A percentile compares a stretch with the other conserved stretches of the same genome.
Evolutionary conservation across 768 basidiomycete species (phyloP).

Genomic region (Tylopilus felleus): DNA sequence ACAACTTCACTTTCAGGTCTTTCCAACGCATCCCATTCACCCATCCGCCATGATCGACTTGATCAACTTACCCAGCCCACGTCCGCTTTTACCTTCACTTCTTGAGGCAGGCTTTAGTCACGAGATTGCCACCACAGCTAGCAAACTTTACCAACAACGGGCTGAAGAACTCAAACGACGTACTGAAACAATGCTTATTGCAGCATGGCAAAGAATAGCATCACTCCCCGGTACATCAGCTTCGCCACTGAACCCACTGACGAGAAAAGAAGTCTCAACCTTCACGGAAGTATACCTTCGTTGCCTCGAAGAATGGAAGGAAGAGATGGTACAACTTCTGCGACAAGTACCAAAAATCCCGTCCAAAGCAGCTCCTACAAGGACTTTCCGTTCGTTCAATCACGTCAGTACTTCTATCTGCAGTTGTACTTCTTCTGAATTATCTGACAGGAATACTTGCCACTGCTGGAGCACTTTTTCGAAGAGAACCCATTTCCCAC

Average conservation of each 20-base stretch:
- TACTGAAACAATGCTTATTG: too few species aligned
- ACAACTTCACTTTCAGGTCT: too few species aligned
- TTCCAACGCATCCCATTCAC: too few species aligned
- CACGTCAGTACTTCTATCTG: background rate
- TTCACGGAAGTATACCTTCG: background rate
- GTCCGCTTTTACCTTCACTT: background rate
- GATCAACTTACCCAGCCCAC: background rate
- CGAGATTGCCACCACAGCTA: background rate
- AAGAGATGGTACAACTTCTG: background rate
- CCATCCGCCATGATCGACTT: background rate
- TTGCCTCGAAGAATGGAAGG: background rate
- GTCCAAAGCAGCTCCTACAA: background rate
- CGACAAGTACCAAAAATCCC: background rate
- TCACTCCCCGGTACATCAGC: background rate
- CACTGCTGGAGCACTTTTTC: background rate
- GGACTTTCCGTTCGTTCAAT: background rate
- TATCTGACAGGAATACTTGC: background rate
- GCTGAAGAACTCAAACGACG: background rate
- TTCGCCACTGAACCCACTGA: background rate
- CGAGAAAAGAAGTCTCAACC: background rate
- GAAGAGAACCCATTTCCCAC: background rate
- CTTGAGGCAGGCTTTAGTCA: background rate
- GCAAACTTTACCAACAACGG: background rate
- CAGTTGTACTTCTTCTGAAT: background rate
- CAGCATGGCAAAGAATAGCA: background rate